Percentiles rank a stretch among this genome's conserved stretches.
Evolutionary conservation across 2,329 filamentous ascomycete genomes (phyloP).

Genomic region (Hypoxylon sp.): DNA sequence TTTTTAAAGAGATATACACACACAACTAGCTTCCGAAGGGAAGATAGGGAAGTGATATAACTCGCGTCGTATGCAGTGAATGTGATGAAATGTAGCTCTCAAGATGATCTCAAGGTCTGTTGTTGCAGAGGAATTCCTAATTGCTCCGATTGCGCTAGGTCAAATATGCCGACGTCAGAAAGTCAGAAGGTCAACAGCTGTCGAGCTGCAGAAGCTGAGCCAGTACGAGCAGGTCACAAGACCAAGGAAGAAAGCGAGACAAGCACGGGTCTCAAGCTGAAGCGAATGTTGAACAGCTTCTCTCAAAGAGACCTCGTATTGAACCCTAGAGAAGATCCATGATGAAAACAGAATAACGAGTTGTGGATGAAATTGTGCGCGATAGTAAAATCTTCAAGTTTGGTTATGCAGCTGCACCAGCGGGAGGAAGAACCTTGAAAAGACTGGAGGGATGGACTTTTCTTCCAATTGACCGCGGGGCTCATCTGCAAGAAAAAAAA

Average conservation of each 20-base stretch:
- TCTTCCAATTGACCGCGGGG: conserved; percentile 43
- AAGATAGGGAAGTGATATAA: conserved; percentile 10
- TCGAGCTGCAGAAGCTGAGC: conserved; percentile 21
- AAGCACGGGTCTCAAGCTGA: conserved; percentile 29
- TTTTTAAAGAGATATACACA: conserved; percentile 10
- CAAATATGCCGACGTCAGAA: conserved; percentile 35
- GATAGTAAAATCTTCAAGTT: conserved; percentile 34
- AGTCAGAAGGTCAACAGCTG: conserved; percentile 28
- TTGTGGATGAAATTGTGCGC: conserved; percentile 37
- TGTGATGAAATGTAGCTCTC: conserved; percentile 5
- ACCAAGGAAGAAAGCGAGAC: conserved; percentile 34
- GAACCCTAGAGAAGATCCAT: conserved; percentile 45
- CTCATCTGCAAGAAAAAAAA: conserved; percentile 34
- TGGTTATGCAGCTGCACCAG: conserved; percentile 37
- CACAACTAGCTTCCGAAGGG: conserved; percentile 7
- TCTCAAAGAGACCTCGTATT: conserved; percentile 20
- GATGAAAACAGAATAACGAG: conserved; percentile 26
- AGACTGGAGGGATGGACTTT: conserved; percentile 21
- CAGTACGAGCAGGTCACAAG: conserved; percentile 30
- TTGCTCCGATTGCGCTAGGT: conserved; percentile 43
- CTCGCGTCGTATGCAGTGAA: conserved; percentile 13
- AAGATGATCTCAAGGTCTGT: conserved; percentile 28
- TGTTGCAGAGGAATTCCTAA: conserved; percentile 28
- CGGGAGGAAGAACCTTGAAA: conserved; percentile 36
- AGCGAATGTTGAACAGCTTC: conserved; percentile 19